A percentile compares a stretch with the other conserved stretches of the same genome.
phyloP scores from a whole-genome alignment of 2,329 filamentous ascomycete species.

The Ascochyta clinopodiicola region DNA sequence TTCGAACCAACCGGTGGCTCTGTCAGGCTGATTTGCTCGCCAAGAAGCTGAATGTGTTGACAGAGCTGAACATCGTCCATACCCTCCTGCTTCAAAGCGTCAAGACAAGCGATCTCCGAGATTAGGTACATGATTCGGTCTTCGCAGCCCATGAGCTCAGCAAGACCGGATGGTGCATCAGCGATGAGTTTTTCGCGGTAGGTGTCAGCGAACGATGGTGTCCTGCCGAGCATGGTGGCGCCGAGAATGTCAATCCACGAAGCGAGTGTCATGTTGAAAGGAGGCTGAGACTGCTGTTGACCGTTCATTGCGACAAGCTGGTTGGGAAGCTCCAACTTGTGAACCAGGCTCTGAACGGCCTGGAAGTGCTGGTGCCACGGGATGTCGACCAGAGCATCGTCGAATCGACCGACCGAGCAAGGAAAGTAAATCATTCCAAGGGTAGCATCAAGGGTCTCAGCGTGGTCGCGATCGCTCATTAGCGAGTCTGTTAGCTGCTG shows the following conservation, averaged over 20 bases:
- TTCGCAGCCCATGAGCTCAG: constrained; percentile 96
- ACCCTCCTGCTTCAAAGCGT: constrained; percentile 78
- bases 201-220: constrained; percentile 89
- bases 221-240: constrained; percentile 85
- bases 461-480: constrained; percentile 79
- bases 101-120: constrained; percentile 94
- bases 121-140: constrained; percentile 98
- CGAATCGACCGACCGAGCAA: constrained; percentile 84
- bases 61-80: constrained; percentile 87
- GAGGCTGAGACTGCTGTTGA: constrained; percentile 68
- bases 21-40: constrained; percentile 82
- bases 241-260: constrained; percentile 98
- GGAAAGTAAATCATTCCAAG: constrained; percentile 97
- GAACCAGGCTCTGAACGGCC: constrained; percentile 82
- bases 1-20: constrained; percentile 63
- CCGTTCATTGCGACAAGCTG: constrained; percentile 66
- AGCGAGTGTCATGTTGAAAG: constrained; percentile 94
- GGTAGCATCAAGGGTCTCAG: constrained; percentile 88
- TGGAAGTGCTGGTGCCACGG: constrained; percentile 98
- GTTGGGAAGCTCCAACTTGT: constrained; percentile 80
- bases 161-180: constrained; percentile 72
- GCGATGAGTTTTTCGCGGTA: constrained; percentile 90
- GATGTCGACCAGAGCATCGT: constrained; percentile 87
- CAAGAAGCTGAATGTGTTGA: constrained; percentile 86
- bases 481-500: constrained; percentile 84